Conservation (phyloP, 2,329 filamentous ascomycete species). For the Nemania bipapillata region DNA sequence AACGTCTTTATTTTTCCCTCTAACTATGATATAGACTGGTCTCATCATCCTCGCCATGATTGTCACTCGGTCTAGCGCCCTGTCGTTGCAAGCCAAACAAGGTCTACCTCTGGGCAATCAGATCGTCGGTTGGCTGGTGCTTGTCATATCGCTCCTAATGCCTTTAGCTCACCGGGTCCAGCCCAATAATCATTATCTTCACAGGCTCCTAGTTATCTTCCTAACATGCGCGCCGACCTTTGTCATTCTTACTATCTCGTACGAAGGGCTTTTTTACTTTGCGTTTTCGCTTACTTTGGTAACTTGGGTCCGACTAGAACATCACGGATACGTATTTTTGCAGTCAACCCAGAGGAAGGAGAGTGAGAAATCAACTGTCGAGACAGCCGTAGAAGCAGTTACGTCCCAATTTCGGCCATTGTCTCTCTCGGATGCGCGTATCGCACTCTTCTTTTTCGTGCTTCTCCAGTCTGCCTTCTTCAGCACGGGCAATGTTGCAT, state of each 20-base stretch:
- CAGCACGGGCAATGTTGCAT: constrained; percentile 94
- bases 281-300: constrained; percentile 84
- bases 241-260: constrained; percentile 95
- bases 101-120: constrained; percentile 90
- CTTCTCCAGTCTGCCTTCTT: constrained; percentile 96
- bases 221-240: constrained; percentile 92
- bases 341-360: constrained; percentile 42
- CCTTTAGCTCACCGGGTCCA: constrained; percentile 84
- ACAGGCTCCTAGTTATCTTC: constrained; percentile 88
- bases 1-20: constrained; percentile 31
- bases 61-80: constrained; percentile 86
- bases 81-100: constrained; percentile 83
- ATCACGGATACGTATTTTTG: constrained; percentile 71
- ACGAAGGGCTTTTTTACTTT: constrained; percentile 95
- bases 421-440: constrained; percentile 82
- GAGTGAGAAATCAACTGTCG: constrained; percentile 38
- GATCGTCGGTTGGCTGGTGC: constrained; percentile 81
- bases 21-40: constrained; percentile 65
- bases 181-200: constrained; percentile 87
- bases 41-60: constrained; percentile 82
- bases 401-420: constrained; percentile 69
- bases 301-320: constrained; percentile 91
- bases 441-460: constrained; percentile 94
- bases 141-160: constrained; percentile 80
- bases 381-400: constrained; percentile 35